Base-by-base conservation (phyloP, 805 yeast species). In the Metschnikowia amazonensis region DNA sequence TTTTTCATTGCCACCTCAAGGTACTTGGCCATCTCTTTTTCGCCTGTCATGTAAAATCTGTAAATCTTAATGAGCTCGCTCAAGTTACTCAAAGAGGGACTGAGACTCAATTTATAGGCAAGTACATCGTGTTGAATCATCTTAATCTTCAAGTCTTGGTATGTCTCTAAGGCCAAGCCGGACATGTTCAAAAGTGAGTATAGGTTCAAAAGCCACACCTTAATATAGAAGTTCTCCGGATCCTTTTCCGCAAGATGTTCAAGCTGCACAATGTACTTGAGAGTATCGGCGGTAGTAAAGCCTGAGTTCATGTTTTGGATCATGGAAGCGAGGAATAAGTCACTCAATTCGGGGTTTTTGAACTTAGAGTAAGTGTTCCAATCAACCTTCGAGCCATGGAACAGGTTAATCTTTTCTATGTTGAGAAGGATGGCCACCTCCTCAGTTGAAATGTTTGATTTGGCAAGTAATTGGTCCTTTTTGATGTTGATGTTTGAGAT, bases 51-150 rank as follows among this genome's bases (percentile, higher is more conserved):
- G 58, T 86, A 87, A 44, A 86, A 72, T 1, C 69, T 60, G 36
- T 66, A 67, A 4, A 74, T 67, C 18, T 60, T 54, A 10, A 68
- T 50, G 14, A 60, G 51, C 23, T 50, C 47, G 13, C 69, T 58
- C 7, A 80, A 53, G 21, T 68, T 65, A 2, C 62, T 56, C 13
- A 70, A 64, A 1, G 67, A 55, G 0, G 87, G 86, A 31, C 58
- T 61, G 1, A 72, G 50, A 0, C 79, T 58, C 8, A 82, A 55
- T 50, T 76, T 72, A 50, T 80, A 77, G 10, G 82, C 76, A 38
- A 86, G 61, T 0, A 87, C 77, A 57, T 90, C 97, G 42, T 75
- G 70, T 63, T 92, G 98, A 7, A 89, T 64, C 66, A 83, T 81
- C 58, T 85, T 87, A 53, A 89, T 77, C 30, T 80, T 78, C 42